phyloP scores from a whole-genome alignment of 352 stramenopile species.

The Pythium scleroteichum region DNA sequence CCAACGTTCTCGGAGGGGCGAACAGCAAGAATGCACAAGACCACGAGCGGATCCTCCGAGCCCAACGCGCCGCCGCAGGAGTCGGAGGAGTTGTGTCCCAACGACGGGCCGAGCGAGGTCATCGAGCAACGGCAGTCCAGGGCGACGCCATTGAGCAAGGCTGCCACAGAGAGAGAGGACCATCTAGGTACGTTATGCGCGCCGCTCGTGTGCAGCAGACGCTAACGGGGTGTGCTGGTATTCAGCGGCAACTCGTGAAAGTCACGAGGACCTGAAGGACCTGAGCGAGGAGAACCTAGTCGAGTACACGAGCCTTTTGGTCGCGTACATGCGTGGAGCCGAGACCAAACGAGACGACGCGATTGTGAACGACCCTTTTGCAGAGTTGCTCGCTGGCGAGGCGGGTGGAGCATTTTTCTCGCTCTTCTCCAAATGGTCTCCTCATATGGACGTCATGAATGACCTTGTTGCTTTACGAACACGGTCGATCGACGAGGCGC shows the following conservation, averaged over 20 bases:
- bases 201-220: too few relatives aligned
- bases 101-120: conserved; percentile 6
- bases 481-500: conserved; percentile 54
- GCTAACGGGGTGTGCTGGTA: background rate
- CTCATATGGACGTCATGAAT: background rate
- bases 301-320: conserved; percentile 46
- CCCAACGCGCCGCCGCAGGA: conserved; percentile 22
- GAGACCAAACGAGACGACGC: conserved; percentile 38
- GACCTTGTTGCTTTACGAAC: conserved; percentile 42
- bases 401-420: conserved; percentile 19
- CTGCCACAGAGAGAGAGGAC: background rate
- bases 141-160: background rate
- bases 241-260: conserved; percentile 8
- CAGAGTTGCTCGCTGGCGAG: conserved; percentile 42
- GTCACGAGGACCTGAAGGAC: conserved; percentile 17
- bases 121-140: conserved; percentile 2
- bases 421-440: conserved; percentile 28
- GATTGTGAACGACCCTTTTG: conserved; percentile 47
- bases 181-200: conserved; percentile 10
- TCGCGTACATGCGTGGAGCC: conserved; percentile 39
- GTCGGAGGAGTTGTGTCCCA: conserved; percentile 1
- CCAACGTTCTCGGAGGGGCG: too few relatives aligned
- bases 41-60: conserved; percentile 26
- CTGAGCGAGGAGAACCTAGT: conserved; percentile 27
- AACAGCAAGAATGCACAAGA: conserved; percentile 10